phyloP scores from a whole-genome alignment of 148 eudicot species.

The Rhododendron kiyosumense region DNA sequence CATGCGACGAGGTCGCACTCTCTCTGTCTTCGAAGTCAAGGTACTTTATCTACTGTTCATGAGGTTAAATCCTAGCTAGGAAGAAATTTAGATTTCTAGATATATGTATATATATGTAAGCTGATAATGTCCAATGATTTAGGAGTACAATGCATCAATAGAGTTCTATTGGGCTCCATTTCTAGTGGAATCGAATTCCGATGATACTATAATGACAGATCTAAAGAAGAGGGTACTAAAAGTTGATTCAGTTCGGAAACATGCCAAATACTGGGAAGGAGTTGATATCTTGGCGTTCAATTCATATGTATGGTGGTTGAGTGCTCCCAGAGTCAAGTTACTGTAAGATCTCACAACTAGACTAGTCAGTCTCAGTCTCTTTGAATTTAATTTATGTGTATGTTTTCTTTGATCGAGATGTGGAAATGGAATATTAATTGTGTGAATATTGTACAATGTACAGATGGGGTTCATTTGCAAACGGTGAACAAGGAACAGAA shows the following conservation, averaged over 20 bases:
- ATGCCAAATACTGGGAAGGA: constrained; percentile 72
- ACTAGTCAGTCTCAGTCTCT: too few relatives aligned
- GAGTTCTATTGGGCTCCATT: constrained; percentile 99
- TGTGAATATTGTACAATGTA: neutral
- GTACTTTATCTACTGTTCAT: constrained; percentile 19
- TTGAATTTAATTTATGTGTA: too few relatives aligned
- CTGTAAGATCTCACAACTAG: constrained; percentile 36
- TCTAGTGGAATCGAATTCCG: constrained; percentile 78
- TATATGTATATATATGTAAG: too few relatives aligned
- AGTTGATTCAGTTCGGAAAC: constrained; percentile 76
- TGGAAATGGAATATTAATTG: too few relatives aligned
- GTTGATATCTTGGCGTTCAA: constrained; percentile 83
- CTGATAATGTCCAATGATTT: neutral
- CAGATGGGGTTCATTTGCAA: constrained; percentile 95
- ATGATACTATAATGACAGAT: constrained; percentile 54
- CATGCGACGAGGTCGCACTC: constrained; percentile 63
- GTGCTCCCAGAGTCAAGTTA: constrained; percentile 59
- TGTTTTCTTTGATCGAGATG: neutral
- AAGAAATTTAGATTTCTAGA: too few relatives aligned
- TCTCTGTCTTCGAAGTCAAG: constrained; percentile 61
- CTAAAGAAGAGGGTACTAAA: constrained; percentile 65
- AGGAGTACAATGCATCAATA: constrained; percentile 79
- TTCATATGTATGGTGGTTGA: constrained; percentile 98
- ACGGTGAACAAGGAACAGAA: constrained; percentile 84
- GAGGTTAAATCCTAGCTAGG: neutral